Evolutionary conservation across 305 asterid genomes (phyloP).

Genomic region (Fraxinus paxiana): DNA sequence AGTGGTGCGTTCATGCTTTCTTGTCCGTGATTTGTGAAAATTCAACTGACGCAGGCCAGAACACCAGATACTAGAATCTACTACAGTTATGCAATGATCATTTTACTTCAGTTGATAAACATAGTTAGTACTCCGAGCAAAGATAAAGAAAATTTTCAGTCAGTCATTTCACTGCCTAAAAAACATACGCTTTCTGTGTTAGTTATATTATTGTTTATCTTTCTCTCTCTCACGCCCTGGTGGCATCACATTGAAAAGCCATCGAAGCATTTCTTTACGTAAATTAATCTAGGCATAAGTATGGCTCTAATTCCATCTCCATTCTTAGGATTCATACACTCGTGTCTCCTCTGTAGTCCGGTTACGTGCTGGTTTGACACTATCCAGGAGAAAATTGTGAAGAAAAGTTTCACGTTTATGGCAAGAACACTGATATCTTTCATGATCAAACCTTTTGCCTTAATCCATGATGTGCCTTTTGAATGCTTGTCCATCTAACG

Average conservation of each 20-base stretch:
- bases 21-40: slow-evolving; percentile 10
- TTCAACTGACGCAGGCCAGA: slow-evolving; percentile 44
- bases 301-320: background rate
- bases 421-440: slow-evolving; percentile 45
- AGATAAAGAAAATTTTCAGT: no score
- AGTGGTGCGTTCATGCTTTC: slow-evolving; percentile 6
- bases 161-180: background rate
- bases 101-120: slow-evolving; percentile 35
- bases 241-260: background rate
- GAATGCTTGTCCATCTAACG: slow-evolving; percentile 32
- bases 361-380: slow-evolving; percentile 38
- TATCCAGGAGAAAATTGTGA: slow-evolving; percentile 40
- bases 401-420: slow-evolving; percentile 37
- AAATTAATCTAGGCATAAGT: background rate
- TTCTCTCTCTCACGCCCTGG: background rate
- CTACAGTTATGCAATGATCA: slow-evolving; percentile 57
- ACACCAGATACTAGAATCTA: slow-evolving; percentile 54
- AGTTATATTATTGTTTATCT: background rate
- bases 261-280: background rate
- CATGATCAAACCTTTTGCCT: slow-evolving; percentile 31
- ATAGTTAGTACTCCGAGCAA: no score
- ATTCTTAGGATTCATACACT: slow-evolving; percentile 15
- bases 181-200: background rate
- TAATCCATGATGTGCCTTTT: slow-evolving; percentile 35
- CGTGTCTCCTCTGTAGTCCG: slow-evolving; percentile 39